Conservation (phyloP, 305 asterid species). For the Salvia sclarea region DNA sequence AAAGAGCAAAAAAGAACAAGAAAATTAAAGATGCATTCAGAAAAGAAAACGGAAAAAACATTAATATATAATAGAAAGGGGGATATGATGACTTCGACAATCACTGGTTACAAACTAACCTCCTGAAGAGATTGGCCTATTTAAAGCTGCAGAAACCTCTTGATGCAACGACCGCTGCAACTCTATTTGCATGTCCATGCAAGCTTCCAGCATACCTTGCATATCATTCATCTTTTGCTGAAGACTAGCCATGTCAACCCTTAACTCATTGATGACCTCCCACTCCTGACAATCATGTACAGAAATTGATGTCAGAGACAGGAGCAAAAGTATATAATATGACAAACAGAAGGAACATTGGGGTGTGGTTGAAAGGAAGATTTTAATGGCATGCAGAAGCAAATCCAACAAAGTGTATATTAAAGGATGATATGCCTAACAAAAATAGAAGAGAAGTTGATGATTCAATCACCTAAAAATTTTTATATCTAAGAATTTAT, state of each 20-base stretch:
- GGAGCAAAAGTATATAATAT: not conserved
- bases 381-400: not conserved
- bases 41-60: not conserved
- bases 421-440: not conserved
- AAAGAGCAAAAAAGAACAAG: too few relatives aligned
- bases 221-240: constrained; percentile 73
- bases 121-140: constrained; percentile 48
- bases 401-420: not conserved
- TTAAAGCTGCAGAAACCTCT: constrained; percentile 86
- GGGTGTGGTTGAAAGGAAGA: not conserved
- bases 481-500: not conserved
- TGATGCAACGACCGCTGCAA: constrained; percentile 74
- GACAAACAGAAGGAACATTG: not conserved
- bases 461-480: not conserved
- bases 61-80: too few relatives aligned
- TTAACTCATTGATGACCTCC: constrained; percentile 69
- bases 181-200: constrained; percentile 91
- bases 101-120: constrained; percentile 37
- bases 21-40: not conserved
- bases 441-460: not conserved
- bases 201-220: constrained; percentile 87
- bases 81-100: not conserved
- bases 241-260: constrained; percentile 77
- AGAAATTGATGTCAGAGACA: not conserved
- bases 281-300: constrained; percentile 54